Evolutionary conservation across 495 filamentous ascomycete species (phyloP), one percentile per base, ranked within the genome.

Genomic region (Hypoxylon crocopeplum): DNA sequence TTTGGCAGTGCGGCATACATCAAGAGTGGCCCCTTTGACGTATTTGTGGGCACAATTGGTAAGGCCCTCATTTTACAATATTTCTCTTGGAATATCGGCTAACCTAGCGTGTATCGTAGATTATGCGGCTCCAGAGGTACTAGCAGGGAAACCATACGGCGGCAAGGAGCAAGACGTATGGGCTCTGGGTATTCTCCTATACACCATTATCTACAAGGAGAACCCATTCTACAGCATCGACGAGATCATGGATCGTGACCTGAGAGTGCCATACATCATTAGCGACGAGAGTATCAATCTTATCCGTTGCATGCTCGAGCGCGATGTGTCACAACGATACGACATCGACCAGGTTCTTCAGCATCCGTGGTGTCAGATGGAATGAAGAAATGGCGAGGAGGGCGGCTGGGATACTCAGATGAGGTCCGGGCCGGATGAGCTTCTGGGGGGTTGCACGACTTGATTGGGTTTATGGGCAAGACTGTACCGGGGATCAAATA

Each of bases 181-280:
- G 94, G 94, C 94, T 11, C 83, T 98, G n/a, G 94, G 94, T 15
- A 97, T 98, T 60, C 81, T 98, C 6, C 86, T 98, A 24, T 98
- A 98, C 78, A 98, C 94, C 13, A 96, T 98, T 62, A 88, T 97
- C 60, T 98, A 98, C 80, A 98, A 98, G 72, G 94, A 98, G 77
- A 98, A 98, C 67, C 94, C 94, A 2, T 98, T 98, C 76, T 98
- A 98, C 81, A 96, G 90, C 71, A 93, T 98, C 66, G 95, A 98
- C 70, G 94, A 98, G 76, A 98, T 98, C 64, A 92, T 97, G 81
- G 94, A 98, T 72, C 93, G 93, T 57, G 94, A 97, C 54, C 78
- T 98, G 51, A 83, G 94, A 16, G 88, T 98, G 5, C 94, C 94
- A 0, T 96, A 92, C 72, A 79, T 93, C 16, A 88, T 96, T 75